Evolutionary conservation across 148 eudicot genomes (phyloP), one percentile per base, ranked within the genome.

Genomic region (Chenopodium berlandieri): DNA sequence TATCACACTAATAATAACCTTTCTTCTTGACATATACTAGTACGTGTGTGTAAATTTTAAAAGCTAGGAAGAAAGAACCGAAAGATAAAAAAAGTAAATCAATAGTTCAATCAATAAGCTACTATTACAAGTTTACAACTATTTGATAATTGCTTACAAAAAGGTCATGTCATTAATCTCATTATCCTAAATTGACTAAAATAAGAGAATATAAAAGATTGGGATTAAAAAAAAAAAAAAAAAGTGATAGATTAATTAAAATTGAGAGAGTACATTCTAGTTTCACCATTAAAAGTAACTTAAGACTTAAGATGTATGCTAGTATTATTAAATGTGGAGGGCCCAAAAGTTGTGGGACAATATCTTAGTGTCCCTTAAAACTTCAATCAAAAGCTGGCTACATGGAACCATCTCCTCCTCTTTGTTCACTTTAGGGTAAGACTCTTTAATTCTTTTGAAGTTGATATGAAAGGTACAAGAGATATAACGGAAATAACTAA

Each of bases 401-500:
- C 74, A 19, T 71, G 74, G 74, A 71, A 40, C 50, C 2, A 50
- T 71, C 11, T 71, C 74, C 74, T 71, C 74, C 74, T 20, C n/a
- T 34, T 32, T 71, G 48, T 19, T 8, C 20, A 40, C 44, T 16
- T 56, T 11, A 7, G 25, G 5, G 9, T 71, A 40, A 1, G 5
- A 22, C 2, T 72, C 10, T 40, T 37, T 47, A 12, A 64, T 25
- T 30, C 47, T 54, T 31, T 52, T 34, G 64, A 56, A 37, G 76
- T 22, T 50, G 50, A 71, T 9, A 31, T 76, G 71, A 54, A 80
- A 60, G 71, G 40, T 44, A 56, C 54, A 12, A 32, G 9, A 23
- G 37, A 11, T 32, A n/a, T 65, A 75, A 50, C 76, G 16, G 48
- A 80, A 73, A 46, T 63, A 80, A 80, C 78, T 75, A 80, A 73